phyloP scores from a whole-genome alignment of 106 monocot species.

The Apostasia shenzhenica region DNA sequence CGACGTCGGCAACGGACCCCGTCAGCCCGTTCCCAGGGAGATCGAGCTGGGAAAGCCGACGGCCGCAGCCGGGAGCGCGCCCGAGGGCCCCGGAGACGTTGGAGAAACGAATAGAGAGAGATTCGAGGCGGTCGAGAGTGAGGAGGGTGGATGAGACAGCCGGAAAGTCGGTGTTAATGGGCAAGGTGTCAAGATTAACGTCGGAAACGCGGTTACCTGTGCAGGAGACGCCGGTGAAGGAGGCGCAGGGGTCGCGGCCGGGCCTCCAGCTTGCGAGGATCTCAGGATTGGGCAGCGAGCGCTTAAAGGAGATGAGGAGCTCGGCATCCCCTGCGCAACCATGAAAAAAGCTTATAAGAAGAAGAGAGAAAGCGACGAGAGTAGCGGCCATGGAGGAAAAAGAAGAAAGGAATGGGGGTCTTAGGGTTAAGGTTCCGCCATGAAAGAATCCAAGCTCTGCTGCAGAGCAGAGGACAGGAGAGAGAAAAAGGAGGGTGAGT shows the following conservation, averaged over 20 bases:
- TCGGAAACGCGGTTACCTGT: constrained; percentile 20
- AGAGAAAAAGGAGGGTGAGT: not conserved
- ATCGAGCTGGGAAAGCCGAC: constrained; percentile 31
- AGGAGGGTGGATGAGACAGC: constrained; percentile 36
- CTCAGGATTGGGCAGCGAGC: constrained; percentile 32
- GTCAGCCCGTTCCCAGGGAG: constrained; percentile 34
- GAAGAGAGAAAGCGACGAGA: constrained; percentile 8
- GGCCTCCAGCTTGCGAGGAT: constrained; percentile 38
- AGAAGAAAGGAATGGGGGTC: too few relatives aligned
- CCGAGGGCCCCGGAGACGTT: constrained; percentile 45
- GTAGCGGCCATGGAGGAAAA: constrained; percentile 8
- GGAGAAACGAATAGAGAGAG: constrained; percentile 28
- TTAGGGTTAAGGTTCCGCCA: constrained; percentile 13
- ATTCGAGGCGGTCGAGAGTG: constrained; percentile 26
- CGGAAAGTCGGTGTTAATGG: constrained; percentile 37
- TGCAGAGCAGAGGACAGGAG: constrained; percentile 3
- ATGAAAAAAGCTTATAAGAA: not conserved
- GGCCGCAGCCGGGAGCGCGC: constrained; percentile 24
- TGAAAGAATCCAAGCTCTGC: constrained; percentile 2
- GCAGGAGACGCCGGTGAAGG: constrained; percentile 57
- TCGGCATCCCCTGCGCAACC: constrained; percentile 18
- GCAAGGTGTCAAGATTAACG: constrained; percentile 26
- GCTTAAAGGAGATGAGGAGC: constrained; percentile 53
- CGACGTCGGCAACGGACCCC: constrained; percentile 37
- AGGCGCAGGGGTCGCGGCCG: constrained; percentile 23